Base-by-base conservation (phyloP, 257 asterid genomes). In the Solanum infundibuliforme region DNA sequence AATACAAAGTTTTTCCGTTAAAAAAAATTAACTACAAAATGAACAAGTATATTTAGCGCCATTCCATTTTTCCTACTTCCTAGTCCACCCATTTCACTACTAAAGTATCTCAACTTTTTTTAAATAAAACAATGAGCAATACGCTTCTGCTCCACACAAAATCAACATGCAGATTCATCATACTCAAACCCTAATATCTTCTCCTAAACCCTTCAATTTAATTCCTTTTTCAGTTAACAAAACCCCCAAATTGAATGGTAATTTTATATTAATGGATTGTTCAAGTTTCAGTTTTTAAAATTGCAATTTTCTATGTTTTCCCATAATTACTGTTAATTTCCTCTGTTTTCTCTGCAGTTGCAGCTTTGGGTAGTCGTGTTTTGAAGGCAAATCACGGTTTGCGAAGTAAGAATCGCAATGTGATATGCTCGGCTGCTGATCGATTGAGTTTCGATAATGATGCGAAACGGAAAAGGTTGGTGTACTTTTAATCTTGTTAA, bases 41-140 rank as follows among this genome's bases (percentile, higher is more conserved):
- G 2, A 8, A 48, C 60, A 48, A 72, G 3, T 16, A 48, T 27
- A 87, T 83, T 88, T 77, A 90, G 94, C 94, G 94, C 36, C 93
- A 92, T 87, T 32, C 11, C 27, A 85, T 55, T 88, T 90, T 31
- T 31, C 32, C 66, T 81, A 52, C 89, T 31, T 31, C 32, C 66
- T 81, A 52, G 93, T 86, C 95, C 95, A 91, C 95, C 87, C 95
- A 83, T 91, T 90, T 72, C 85, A 52, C 76, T 76, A 87, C 41
- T 38, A 38, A 38, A 38, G 38, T 73, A 87, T 85, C 90, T 29
- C 3, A n/a, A 21, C 2, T 25, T 21, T 60, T 23, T 21, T 41
- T 77, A 34, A 83, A 84, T 36, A 13, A 21, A 34, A 36, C 34
- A 3, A 74, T 18, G 39, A 86, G 36, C 84, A 1, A 12, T n/a